phyloP scores from a whole-genome alignment of 148 eudicot genomes.

The Simmondsia chinensis region DNA sequence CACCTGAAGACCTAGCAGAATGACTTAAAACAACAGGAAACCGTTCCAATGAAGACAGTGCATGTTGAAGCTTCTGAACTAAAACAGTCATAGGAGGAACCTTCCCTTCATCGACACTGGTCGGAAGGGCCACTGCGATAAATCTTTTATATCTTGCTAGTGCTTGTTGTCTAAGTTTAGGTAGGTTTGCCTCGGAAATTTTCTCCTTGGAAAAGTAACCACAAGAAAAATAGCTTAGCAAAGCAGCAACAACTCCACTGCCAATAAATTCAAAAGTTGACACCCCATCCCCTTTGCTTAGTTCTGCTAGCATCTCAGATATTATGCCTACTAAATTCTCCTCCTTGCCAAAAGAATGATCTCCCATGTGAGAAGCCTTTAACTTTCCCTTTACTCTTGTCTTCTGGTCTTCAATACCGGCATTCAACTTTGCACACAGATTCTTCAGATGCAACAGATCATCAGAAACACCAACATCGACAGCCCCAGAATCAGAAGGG shows the following conservation, averaged over 20 bases:
- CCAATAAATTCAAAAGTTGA: conserved; percentile 97
- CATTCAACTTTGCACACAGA: conserved; percentile 70
- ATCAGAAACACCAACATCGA: conserved; percentile 70
- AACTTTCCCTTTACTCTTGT: conserved; percentile 69
- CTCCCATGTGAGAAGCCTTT: conserved; percentile 47
- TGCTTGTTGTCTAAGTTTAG: conserved; percentile 89
- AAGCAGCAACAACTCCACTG: conserved; percentile 78
- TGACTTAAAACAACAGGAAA: conserved; percentile 93
- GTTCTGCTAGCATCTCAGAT: conserved; percentile 73
- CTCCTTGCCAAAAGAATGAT: conserved; percentile 59
- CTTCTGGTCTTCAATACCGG: conserved; percentile 63
- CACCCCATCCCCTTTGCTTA: conserved; percentile 87
- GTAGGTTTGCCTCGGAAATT: conserved; percentile 62
- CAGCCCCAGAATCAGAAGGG: conserved; percentile 56
- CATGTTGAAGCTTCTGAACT: conserved; percentile 90
- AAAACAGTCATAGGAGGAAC: conserved; percentile 56
- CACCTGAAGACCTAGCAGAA: conserved; percentile 70
- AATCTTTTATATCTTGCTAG: conserved; percentile 72
- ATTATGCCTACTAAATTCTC: conserved; percentile 62
- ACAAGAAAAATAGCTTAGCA: conserved; percentile 81
- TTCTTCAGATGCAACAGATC: conserved; percentile 79
- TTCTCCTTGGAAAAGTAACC: conserved; percentile 75
- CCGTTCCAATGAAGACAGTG: conserved; percentile 86
- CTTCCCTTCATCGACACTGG: conserved; percentile 31
- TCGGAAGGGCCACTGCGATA: conserved; percentile 63